phyloP scores from a whole-genome alignment of 176 grass and related monocot genomes.

The barley (Hordeum vulgare) region MorexV3_pseudomolecules_assembly NC_058523.1:448110703-448111202 shows the following conservation, averaged over 20 bases:
- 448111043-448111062: conserved; percentile 1
- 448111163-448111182: conserved; percentile 74
- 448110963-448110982: neutral
- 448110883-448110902: no score
- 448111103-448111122: conserved; percentile 70
- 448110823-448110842: no score
- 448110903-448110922: no score
- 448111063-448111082: conserved; percentile 2
- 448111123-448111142: conserved; percentile 73
- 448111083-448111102: conserved; percentile 65
- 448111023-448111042: neutral
- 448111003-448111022: neutral
- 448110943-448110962: neutral
- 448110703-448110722: no score
- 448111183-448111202: conserved; percentile 59
- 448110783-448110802: no score
- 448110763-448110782: no score
- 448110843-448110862: no score
- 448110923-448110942: no score
- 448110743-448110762: no score
- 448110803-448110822: no score
- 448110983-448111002: neutral
- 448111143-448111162: conserved; percentile 94
- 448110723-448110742: no score
- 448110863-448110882: no score